Conservation (phyloP, 768 basidiomycete species). For the Clavulina sp. region DNA sequence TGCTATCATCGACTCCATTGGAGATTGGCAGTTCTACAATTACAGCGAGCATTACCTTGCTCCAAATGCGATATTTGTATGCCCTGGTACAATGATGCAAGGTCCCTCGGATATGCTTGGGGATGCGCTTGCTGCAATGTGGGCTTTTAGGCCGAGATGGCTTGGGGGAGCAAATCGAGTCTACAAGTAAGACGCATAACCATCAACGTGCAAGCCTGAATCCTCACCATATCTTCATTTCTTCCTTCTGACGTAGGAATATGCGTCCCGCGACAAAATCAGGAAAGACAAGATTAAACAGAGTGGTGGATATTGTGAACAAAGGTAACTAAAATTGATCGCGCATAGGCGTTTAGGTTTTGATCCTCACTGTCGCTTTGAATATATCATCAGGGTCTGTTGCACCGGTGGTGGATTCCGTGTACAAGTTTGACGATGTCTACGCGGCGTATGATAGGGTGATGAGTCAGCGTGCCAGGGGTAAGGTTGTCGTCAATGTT, state of each 20-base stretch:
- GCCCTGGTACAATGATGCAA: conserved; percentile 31
- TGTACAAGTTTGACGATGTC: conserved; percentile 36
- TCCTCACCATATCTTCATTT: too few species aligned
- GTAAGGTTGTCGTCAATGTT: conserved; percentile 40
- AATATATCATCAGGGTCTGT: conserved; percentile 36
- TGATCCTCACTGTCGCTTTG: too few species aligned
- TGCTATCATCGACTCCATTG: conserved; percentile 43
- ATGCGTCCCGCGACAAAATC: too few species aligned
- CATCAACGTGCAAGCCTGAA: too few species aligned
- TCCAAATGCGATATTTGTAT: conserved; percentile 34
- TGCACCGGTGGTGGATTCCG: conserved; percentile 40
- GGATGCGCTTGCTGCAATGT: conserved; percentile 17
- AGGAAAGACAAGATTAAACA: too few species aligned
- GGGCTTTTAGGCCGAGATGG: conserved; percentile 28
- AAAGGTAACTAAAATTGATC: too few species aligned
- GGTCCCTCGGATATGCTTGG: conserved; percentile 14
- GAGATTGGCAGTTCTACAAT: conserved; percentile 26
- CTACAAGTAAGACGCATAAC: conserved; percentile 25
- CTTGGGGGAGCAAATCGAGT: conserved; percentile 34
- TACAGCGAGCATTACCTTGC: conserved; percentile 35
- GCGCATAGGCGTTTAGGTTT: too few species aligned
- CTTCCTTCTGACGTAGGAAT: too few species aligned
- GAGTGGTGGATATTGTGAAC: too few species aligned
- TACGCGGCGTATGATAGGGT: conserved; percentile 44
- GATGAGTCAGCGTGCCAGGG: conserved; percentile 36